Evolutionary conservation across 331 rosid species (phyloP).

Genomic region (Pyrus hybrid): DNA sequence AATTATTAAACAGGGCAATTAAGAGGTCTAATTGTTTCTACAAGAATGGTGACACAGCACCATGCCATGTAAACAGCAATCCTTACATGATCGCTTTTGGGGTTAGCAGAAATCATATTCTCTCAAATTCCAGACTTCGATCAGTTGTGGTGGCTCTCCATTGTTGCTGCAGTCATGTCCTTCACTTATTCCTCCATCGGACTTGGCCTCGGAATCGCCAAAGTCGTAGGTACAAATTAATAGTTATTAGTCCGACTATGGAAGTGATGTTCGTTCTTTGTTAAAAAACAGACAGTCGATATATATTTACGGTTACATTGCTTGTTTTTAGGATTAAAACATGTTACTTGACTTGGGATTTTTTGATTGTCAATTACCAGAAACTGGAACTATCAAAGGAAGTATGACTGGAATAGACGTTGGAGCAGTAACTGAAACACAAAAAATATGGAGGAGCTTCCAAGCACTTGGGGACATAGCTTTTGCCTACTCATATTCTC

Average conservation of each 20-base stretch:
- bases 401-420: slow-evolving; percentile 42
- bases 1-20: slow-evolving; percentile 54
- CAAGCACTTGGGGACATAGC: slow-evolving; percentile 91
- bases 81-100: slow-evolving; percentile 75
- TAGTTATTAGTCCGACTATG: too few relatives aligned
- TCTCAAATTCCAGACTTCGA: slow-evolving; percentile 86
- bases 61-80: slow-evolving; percentile 46
- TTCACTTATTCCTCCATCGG: slow-evolving; percentile 81
- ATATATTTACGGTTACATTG: not conserved
- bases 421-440: slow-evolving; percentile 37
- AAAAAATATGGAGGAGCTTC: slow-evolving; percentile 69
- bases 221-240: slow-evolving; percentile 45
- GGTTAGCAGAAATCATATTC: slow-evolving; percentile 41
- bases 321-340: not conserved
- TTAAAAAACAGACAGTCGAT: too few relatives aligned
- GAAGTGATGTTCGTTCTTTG: too few relatives aligned
- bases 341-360: not conserved
- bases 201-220: slow-evolving; percentile 56
- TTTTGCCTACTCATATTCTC: slow-evolving; percentile 83
- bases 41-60: slow-evolving; percentile 40
- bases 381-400: slow-evolving; percentile 29
- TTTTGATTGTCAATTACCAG: slow-evolving; percentile 15
- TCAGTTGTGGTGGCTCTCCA: slow-evolving; percentile 86
- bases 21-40: slow-evolving; percentile 76
- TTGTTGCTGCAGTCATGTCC: slow-evolving; percentile 85